Evolutionary conservation across 805 yeast genomes (phyloP).

Genomic region (Candida ipomoeae): DNA sequence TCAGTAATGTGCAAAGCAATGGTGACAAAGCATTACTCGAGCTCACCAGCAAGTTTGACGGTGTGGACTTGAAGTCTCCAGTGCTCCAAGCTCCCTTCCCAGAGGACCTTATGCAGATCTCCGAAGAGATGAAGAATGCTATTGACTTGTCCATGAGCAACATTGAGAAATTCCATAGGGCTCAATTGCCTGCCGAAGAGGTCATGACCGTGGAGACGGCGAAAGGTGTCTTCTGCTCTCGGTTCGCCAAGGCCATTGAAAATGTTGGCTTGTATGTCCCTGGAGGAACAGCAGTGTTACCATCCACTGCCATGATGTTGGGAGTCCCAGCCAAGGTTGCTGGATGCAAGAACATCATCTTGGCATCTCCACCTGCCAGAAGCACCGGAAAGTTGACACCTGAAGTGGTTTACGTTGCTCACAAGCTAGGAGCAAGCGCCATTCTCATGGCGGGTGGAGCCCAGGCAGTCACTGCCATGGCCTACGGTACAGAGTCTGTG

Average conservation of each 20-base stretch:
- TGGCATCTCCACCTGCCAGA: constrained; percentile 92
- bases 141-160: constrained; percentile 87
- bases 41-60: constrained; percentile 86
- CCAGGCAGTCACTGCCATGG: constrained; percentile 98
- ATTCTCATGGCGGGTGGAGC: constrained; percentile 98
- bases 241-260: constrained; percentile 93
- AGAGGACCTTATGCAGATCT: constrained; percentile 63
- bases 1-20: constrained; percentile 64
- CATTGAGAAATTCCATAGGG: constrained; percentile 88
- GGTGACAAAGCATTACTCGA: constrained; percentile 92
- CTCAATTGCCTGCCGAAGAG: constrained; percentile 72
- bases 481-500: constrained; percentile 91
- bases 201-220: constrained; percentile 82
- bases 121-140: constrained; percentile 73
- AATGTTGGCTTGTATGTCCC: constrained; percentile 95
- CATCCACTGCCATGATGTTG: constrained; percentile 96
- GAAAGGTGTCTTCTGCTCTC: constrained; percentile 90
- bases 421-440: constrained; percentile 85
- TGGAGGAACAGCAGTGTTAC: constrained; percentile 97
- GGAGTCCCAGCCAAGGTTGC: constrained; percentile 99
- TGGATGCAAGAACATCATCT: constrained; percentile 84
- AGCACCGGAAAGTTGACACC: constrained; percentile 91
- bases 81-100: constrained; percentile 87
- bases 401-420: constrained; percentile 96
- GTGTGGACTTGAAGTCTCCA: constrained; percentile 67